Evolutionary conservation across 495 filamentous ascomycete species (phyloP), one percentile per base, ranked within the genome.

Genomic region (Xylaria grammica): DNA sequence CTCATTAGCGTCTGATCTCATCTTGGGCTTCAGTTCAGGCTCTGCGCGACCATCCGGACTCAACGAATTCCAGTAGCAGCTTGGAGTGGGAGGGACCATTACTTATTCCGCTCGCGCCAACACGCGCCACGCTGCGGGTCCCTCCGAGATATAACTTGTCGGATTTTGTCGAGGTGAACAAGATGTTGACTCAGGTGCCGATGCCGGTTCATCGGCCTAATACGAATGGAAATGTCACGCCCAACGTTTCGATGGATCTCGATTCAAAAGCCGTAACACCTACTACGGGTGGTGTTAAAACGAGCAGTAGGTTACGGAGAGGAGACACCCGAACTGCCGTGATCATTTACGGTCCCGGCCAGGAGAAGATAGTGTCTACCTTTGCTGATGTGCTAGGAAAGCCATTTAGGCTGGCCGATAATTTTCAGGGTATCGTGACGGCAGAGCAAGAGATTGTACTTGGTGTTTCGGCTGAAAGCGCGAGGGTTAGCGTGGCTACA

Each of bases 351-450:
- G 84, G 84, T 6, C 75, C 72, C 13, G 85, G 82, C 9, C 87
- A 89, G 67, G 87, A 90, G 48, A 80, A 81, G 29, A 87, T 91
- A 59, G 87, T 90, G 24, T 83, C 84, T 20, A 77, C 88, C 30
- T 87, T 90, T 59, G 88, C 89, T 15, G 87, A 91, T 53, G 83
- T 91, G 15, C 73, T 91, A 44, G 89, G 89, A 42, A 90, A 90
- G 69, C 84, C 86, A 52, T 85, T 84, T 76, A 83, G 82, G 30
- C 77, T 85, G 29, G 84, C 82, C 51, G 77, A 77, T 11, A 77
- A 81, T 53, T 82, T 89, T 50, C 79, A 77, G 38, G 79, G 81
- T 2, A 78, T 86, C 15, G 79, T 78, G 20, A 71, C 70, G 20
- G 77, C 78, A 22, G 83, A 83, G 48, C 78, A 81, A 64, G 82